Evolutionary conservation across 2,329 filamentous ascomycete species (phyloP).

Genomic region (Didymella exigua): DNA sequence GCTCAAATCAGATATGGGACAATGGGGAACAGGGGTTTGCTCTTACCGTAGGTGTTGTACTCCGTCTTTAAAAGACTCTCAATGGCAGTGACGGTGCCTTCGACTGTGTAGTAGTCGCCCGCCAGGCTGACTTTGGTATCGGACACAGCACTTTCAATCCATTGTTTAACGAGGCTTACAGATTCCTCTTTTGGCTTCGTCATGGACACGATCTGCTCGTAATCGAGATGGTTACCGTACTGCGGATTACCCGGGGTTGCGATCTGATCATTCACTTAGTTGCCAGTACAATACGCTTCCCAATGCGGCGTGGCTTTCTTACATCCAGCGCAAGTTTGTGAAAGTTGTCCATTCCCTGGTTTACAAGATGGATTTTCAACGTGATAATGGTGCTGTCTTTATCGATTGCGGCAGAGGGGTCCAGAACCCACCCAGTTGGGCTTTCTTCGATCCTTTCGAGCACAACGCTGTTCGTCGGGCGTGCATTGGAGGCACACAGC

Average conservation of each 20-base stretch:
- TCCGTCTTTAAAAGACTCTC: constrained; percentile 57
- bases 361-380: constrained; percentile 28
- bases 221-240: constrained; percentile 59
- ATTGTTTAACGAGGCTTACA: constrained; percentile 56
- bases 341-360: constrained; percentile 26
- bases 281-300: background rate
- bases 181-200: constrained; percentile 58
- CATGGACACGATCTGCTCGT: constrained; percentile 56
- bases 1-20: background rate
- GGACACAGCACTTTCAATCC: constrained; percentile 57
- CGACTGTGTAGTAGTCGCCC: constrained; percentile 60
- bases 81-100: constrained; percentile 54
- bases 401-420: constrained; percentile 19
- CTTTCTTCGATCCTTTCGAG: constrained; percentile 21
- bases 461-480: constrained; percentile 22
- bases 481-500: constrained; percentile 8
- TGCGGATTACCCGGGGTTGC: constrained; percentile 58
- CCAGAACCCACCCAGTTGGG: constrained; percentile 23
- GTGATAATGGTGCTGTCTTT: constrained; percentile 24
- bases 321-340: constrained; percentile 30
- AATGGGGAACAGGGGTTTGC: background rate
- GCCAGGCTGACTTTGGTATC: constrained; percentile 54
- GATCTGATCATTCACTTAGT: constrained; percentile 32
- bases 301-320: background rate
- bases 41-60: constrained; percentile 50